Evolutionary conservation across 345 rosid genomes (phyloP), one percentile per base, ranked within the genome.

Genomic region (Firmiana major): DNA sequence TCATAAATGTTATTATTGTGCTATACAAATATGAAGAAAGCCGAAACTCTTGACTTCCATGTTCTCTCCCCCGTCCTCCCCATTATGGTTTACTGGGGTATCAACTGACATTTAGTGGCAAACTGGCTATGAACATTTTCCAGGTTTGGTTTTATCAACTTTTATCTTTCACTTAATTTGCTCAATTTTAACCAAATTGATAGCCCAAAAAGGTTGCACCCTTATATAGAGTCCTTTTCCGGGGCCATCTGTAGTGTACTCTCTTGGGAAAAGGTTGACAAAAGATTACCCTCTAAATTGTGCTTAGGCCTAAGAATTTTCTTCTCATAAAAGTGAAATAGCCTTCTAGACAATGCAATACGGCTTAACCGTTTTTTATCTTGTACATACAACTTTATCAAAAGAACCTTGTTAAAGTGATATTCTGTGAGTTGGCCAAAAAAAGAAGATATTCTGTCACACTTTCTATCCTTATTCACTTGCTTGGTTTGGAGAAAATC

Each of bases 401-500:
- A 78, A 78, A 78, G 54, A 75, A 72, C 36, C 78, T 46, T 12
- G 45, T 22, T 21, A 28, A 7, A 62, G 64, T 55, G 62, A 79
- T n/a, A 45, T 28, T 26, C 49, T 19, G 74, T 11, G 34, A 46
- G 34, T 31, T 31, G 34, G 34, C 34, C 34, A 0, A 31, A 31
- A 31, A 31, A 31, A 31, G 34, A 31, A 31, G 34, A 31, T 2
- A 31, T 31, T 31, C 34, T 31, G 34, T 31, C n/a, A n/a, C 51
- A 59, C 17, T 63, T 51, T 67, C 19, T 73, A n/a, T n/a, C n/a
- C n/a, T 75, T 69, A 73, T 80, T 62, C 34, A 7, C 46, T 63
- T 21, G 49, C 66, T 48, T 66, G 15, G 62, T 70, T 93, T 93
- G 98, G 96, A 91, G 12, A 92, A 91, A 81, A 88, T 86, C 51